A percentile compares a stretch with the other conserved stretches of the same genome.
phyloP scores from a whole-genome alignment of 176 grass and related monocot species.

The Tillandsia fasciculata region DNA sequence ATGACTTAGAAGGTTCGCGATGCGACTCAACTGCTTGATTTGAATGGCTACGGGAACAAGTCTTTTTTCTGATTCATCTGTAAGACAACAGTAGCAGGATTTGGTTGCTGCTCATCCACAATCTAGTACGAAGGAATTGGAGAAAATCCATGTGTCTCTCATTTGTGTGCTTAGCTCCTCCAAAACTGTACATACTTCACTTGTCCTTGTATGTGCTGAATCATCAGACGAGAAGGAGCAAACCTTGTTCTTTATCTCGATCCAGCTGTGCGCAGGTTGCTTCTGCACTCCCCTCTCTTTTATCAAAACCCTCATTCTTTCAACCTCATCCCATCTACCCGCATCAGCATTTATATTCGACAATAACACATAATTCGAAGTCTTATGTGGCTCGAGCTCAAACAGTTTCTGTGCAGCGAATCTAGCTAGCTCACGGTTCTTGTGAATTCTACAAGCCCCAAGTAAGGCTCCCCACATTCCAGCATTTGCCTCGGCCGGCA shows the following conservation, averaged over 20 bases:
- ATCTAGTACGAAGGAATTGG: background rate
- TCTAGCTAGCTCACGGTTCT: conserved; percentile 36
- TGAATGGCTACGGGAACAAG: too few species aligned
- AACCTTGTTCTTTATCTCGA: conserved; percentile 20
- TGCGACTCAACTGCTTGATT: too few species aligned
- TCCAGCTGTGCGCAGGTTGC: conserved; percentile 38
- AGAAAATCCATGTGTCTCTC: conserved; percentile 4
- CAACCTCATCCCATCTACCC: conserved; percentile 49
- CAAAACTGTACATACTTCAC: conserved; percentile 6
- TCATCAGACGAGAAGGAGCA: conserved; percentile 16
- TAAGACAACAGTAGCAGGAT: background rate
- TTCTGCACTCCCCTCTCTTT: conserved; percentile 38
- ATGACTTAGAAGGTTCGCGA: too few species aligned
- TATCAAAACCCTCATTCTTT: conserved; percentile 42
- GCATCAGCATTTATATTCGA: conserved; percentile 49
- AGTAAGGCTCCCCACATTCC: conserved; percentile 58
- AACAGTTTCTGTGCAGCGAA: conserved; percentile 35
- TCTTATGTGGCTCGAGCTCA: conserved; percentile 41
- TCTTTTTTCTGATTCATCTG: background rate
- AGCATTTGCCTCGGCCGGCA: conserved; percentile 35
- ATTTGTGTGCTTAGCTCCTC: background rate
- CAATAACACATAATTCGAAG: conserved; percentile 48
- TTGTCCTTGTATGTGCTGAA: background rate
- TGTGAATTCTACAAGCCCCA: conserved; percentile 40
- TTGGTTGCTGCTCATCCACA: background rate